Base-by-base conservation (phyloP, 768 basidiomycete species). In the Podaxis pistillaris region DNA sequence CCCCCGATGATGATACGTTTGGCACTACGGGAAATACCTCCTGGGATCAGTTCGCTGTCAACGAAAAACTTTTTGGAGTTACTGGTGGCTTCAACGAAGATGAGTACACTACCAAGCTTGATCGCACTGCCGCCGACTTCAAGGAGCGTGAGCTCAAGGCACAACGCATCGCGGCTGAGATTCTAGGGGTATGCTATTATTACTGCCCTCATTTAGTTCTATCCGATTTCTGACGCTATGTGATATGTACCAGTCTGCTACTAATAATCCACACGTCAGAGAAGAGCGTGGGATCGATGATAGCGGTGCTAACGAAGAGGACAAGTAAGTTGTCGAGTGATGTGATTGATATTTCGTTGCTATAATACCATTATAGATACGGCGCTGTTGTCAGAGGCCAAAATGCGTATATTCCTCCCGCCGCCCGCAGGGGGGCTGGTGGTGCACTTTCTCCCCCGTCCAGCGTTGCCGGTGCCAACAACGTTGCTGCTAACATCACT, bases 1-100 rank as follows among this genome's bases (percentile, higher is more conserved):
- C 36, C 65, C 73, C 24, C 66, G 69, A 37, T 69, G 91, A 93
- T 70, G 91, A 91, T 36, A 92, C 90, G 0, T 93, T 93, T 67
- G 89, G 81, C 11, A 74, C 66, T 30, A 68, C 81, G 15, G 73
- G 68, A 49, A 78, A 75, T 62, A 71, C 75, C 30, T 70, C 79
- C 1, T 95, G 96, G 93, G 95, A 99, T 74, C 94, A 97, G 74
- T 99, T 96, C 68, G 88, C 88, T 19, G 93, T 81, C 46, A 99
- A 98, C 75, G 96, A 98, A 75, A 82, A 90, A 68, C 81, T 93
- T 60, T 98, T 97, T 71, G 97, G 97, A 24, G 87, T 96, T 65
- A 94, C 82, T 69, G 94, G 94, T 8, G 86, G 85, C 68, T 99
- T 93, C 74, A 90, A 96, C 69, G 97, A 99, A 77, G 92, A 96